Base-by-base conservation (phyloP, 1,284 basidiomycete genomes). In the Gomphus sp. region DNA sequence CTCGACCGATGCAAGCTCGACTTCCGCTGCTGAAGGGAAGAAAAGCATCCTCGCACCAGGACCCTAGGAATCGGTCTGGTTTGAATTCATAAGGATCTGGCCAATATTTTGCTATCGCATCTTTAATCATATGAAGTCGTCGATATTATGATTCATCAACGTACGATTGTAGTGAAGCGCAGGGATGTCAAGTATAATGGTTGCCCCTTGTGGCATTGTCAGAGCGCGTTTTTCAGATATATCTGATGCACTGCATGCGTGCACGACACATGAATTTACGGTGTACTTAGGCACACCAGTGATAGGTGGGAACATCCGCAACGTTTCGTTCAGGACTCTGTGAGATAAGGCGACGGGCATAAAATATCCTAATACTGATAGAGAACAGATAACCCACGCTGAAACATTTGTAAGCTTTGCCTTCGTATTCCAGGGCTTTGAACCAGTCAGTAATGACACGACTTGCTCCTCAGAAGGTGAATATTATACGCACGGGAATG, bases 241-340 rank as follows among this genome's bases (percentile, higher is more conserved):
- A 22, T 18, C 28, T 11, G 18, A 48, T 48, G 45, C 18, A 14
- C 45, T 48, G 18, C 45, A 48, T 10, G 45, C 14, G n/a, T 18
- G 45, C 18, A 48, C 8, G 4, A 22, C 53, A 12, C 49, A 52
- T 14, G 61, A 48, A 12, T 62, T 56, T 2, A 55, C 55, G 11
- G 61, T 66, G 33, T 64, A 53, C 60, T 72, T 73, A 37, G 70
- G 67, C 37, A 72, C 53, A 14, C 52, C 18, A 8, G 58, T 53
- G 16, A 72, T 71, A 41, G 69, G 62, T n/a, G 71, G 69, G 49
- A 67, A 69, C 7, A 74, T 63, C 36, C 73, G 66, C 25, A 74
- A 45, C 16, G 44, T 45, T 45, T 45, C 44, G 22, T 45, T 9
- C 44, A 45, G 3, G 10, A 45, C 44, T 45, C 44, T 45, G 44